Conservation (phyloP, 257 asterid species). For the Thymus quinquecostatus region DNA sequence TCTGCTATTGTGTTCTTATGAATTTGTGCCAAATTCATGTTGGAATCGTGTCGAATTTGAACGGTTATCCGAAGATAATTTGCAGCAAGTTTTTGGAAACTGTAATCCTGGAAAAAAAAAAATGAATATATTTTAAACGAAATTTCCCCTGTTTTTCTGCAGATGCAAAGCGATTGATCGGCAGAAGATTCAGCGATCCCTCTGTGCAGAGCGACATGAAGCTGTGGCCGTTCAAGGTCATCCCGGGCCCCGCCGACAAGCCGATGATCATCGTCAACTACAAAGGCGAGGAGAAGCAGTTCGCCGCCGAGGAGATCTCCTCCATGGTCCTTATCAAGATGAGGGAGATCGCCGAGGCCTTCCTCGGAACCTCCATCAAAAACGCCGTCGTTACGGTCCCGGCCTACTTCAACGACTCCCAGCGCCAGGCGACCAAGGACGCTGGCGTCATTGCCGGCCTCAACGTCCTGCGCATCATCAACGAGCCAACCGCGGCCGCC, state of each 20-base stretch:
- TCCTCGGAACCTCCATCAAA: slow-evolving; percentile 36
- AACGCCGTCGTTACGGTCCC: slow-evolving; percentile 50
- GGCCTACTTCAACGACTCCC: slow-evolving; percentile 49
- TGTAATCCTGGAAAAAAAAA: too few species aligned
- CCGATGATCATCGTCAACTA: slow-evolving; percentile 43
- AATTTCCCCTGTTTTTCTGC: neutral
- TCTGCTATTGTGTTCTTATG: too few species aligned
- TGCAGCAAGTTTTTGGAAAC: neutral
- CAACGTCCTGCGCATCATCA: slow-evolving; percentile 44
- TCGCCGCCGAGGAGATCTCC: slow-evolving; percentile 45
- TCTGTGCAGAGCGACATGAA: slow-evolving; percentile 47
- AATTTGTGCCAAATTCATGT: too few species aligned
- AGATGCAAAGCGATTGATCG: slow-evolving; percentile 51
- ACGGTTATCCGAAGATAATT: neutral
- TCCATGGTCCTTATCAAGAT: slow-evolving; percentile 48
- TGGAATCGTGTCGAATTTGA: neutral
- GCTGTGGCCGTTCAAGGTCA: slow-evolving; percentile 50
- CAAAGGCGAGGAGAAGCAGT: slow-evolving; percentile 51
- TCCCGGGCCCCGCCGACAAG: slow-evolving; percentile 43
- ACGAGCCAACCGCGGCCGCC: slow-evolving; percentile 51
- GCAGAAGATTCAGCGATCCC: slow-evolving; percentile 45
- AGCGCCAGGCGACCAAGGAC: slow-evolving; percentile 52
- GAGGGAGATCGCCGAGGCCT: slow-evolving; percentile 48
- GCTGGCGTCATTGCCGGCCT: slow-evolving; percentile 45
- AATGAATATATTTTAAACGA: too few species aligned